Conservation (phyloP, 2,329 filamentous ascomycete species). For the Endothia cerciana region DNA sequence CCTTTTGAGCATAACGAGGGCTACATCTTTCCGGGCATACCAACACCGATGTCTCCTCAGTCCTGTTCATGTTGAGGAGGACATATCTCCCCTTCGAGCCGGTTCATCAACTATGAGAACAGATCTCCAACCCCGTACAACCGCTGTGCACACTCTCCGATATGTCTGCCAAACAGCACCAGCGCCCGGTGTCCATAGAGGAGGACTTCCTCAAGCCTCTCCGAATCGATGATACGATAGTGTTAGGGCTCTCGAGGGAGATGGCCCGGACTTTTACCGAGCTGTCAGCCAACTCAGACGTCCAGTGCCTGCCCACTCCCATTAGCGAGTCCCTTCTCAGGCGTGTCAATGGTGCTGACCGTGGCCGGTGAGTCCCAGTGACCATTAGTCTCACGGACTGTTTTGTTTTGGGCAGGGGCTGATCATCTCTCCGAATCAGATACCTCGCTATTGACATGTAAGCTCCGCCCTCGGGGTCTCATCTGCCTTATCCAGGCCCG, state of each 20-base stretch:
- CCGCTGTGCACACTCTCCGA: conserved; percentile 1
- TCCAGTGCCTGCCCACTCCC: conserved; percentile 64
- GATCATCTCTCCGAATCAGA: conserved; percentile 41
- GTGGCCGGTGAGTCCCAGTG: conserved; percentile 50
- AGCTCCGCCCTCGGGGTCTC: conserved; percentile 41
- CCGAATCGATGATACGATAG: conserved; percentile 49
- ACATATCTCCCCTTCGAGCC: neutral
- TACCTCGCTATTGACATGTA: conserved; percentile 70
- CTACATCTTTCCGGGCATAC: neutral
- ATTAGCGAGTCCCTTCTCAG: conserved; percentile 63
- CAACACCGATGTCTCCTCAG: neutral
- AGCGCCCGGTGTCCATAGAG: conserved; percentile 35
- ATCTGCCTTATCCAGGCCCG: neutral
- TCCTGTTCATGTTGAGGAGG: neutral
- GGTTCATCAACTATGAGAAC: conserved; percentile 1
- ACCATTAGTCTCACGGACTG: neutral
- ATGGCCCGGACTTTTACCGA: conserved; percentile 52
- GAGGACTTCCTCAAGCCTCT: conserved; percentile 57
- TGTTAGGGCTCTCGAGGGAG: conserved; percentile 51
- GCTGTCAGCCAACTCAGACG: conserved; percentile 55
- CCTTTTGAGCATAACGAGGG: neutral
- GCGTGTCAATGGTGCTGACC: conserved; percentile 46
- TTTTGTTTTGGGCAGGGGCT: conserved; percentile 7
- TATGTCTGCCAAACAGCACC: conserved; percentile 27
- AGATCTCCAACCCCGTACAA: neutral